Evolutionary conservation across 2,329 filamentous ascomycete genomes (phyloP).

Genomic region (Neofusicoccum ribis): DNA sequence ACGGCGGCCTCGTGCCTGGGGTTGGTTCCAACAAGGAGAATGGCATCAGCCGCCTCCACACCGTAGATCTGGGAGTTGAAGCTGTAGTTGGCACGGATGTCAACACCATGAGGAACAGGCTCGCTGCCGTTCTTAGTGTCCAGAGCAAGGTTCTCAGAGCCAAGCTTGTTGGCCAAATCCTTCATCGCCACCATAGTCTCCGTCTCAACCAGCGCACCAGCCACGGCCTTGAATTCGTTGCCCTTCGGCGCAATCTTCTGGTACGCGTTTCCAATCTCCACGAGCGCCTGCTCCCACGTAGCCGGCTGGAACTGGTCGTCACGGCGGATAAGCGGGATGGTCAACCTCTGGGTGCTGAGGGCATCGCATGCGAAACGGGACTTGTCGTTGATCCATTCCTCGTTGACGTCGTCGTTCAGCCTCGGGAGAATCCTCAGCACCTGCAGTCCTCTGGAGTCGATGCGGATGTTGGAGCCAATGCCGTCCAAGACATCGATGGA

Average conservation of each 20-base stretch:
- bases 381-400: constrained; percentile 99
- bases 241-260: constrained; percentile 77
- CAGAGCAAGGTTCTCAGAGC: constrained; percentile 91
- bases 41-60: constrained; percentile 88
- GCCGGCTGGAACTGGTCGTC: constrained; percentile 90
- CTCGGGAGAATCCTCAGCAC: constrained; percentile 93
- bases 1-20: constrained; percentile 92
- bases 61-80: constrained; percentile 96
- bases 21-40: constrained; percentile 93
- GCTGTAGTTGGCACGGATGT: constrained; percentile 89
- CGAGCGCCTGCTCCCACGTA: constrained; percentile 92
- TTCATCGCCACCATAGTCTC: constrained; percentile 96
- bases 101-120: constrained; percentile 87
- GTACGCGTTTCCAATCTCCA: constrained; percentile 80
- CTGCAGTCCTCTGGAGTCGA: constrained; percentile 90
- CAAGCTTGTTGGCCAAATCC: constrained; percentile 93
- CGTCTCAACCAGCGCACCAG: constrained; percentile 86
- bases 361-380: constrained; percentile 94
- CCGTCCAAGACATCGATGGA: constrained; percentile 93
- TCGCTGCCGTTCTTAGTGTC: constrained; percentile 83
- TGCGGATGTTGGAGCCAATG: constrained; percentile 89
- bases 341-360: constrained; percentile 91
- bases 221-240: constrained; percentile 94
- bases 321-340: constrained; percentile 83
- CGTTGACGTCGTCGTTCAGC: constrained; percentile 96